Conservation (phyloP, 257 asterid species). For the Scutellaria galericulata region DNA sequence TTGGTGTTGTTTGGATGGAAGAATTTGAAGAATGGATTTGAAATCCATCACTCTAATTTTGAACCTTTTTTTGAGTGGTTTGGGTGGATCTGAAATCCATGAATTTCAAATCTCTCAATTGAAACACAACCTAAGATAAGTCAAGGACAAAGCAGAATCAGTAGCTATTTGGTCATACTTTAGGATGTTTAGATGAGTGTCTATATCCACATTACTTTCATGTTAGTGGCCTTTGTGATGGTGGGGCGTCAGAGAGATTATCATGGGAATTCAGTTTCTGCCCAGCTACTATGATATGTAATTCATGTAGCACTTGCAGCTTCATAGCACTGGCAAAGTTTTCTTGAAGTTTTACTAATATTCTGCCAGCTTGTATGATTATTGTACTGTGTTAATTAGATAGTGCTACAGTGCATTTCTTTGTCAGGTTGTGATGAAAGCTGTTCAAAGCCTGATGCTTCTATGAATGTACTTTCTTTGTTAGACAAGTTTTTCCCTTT, state of each 20-base stretch:
- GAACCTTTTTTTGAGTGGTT: too few relatives aligned
- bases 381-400: slow-evolving; percentile 28
- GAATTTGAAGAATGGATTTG: too few relatives aligned
- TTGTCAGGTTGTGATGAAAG: slow-evolving; percentile 30
- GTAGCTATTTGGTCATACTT: slow-evolving; percentile 13
- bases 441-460: slow-evolving; percentile 26
- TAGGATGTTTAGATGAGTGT: slow-evolving; percentile 26
- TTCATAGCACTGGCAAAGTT: slow-evolving; percentile 22
- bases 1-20: too few relatives aligned
- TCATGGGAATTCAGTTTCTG: slow-evolving; percentile 12
- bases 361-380: slow-evolving; percentile 20
- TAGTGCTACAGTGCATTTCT: slow-evolving; percentile 31
- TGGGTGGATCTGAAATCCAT: too few relatives aligned
- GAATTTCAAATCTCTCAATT: too few relatives aligned
- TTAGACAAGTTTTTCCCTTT: slow-evolving; percentile 27
- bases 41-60: too few relatives aligned
- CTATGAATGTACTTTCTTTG: slow-evolving; percentile 13
- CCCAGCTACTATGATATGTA: slow-evolving; percentile 14
- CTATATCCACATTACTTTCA: slow-evolving; percentile 7
- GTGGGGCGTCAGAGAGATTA: slow-evolving; percentile 25
- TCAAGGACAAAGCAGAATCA: slow-evolving; percentile 6
- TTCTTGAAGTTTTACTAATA: slow-evolving; percentile 6
- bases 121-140: not conserved
- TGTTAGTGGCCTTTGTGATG: slow-evolving; percentile 25
- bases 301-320: slow-evolving; percentile 21